Evolutionary conservation across 2,329 filamentous ascomycete species (phyloP).

Genomic region (Hirsutella rhossiliensis): DNA sequence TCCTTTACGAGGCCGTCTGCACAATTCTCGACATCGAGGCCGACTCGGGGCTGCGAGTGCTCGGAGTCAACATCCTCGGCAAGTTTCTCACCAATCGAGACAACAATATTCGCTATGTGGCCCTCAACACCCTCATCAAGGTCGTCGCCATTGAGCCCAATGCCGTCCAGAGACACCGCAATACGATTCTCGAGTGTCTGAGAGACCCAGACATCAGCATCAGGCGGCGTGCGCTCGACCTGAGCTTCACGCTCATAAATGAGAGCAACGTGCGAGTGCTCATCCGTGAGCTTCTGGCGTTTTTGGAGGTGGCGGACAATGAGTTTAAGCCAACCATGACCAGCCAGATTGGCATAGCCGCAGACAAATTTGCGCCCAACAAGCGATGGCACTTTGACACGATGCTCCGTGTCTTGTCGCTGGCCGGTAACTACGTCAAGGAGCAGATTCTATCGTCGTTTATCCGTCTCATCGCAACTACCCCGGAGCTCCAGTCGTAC

Average conservation of each 20-base stretch:
- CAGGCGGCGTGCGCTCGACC: slow-evolving; percentile 81
- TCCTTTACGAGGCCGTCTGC: slow-evolving; percentile 91
- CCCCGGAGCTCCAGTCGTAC: slow-evolving; percentile 89
- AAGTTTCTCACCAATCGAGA: slow-evolving; percentile 98
- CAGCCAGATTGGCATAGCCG: slow-evolving; percentile 91
- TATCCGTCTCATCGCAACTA: slow-evolving; percentile 87
- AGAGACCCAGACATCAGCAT: slow-evolving; percentile 98
- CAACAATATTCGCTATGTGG: slow-evolving; percentile 98
- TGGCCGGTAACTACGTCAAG: slow-evolving; percentile 94
- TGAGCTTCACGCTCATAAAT: slow-evolving; percentile 97
- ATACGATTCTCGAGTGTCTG: slow-evolving; percentile 93
- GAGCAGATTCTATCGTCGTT: slow-evolving; percentile 97
- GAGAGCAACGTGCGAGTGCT: slow-evolving; percentile 90
- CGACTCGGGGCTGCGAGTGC: slow-evolving; percentile 82
- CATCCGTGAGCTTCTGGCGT: slow-evolving; percentile 84
- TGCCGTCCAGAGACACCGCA: slow-evolving; percentile 90
- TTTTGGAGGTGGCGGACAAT: slow-evolving; percentile 92
- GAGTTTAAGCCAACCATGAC: slow-evolving; percentile 99
- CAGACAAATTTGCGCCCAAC: slow-evolving; percentile 89
- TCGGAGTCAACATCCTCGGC: slow-evolving; percentile 95
- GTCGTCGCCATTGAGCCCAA: slow-evolving; percentile 97
- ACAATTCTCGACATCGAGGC: slow-evolving; percentile 98
- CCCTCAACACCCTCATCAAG: slow-evolving; percentile 93
- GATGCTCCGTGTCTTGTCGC: slow-evolving; percentile 83
- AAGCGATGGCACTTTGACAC: slow-evolving; percentile 99